Evolutionary conservation across 2,329 filamentous ascomycete species (phyloP), one percentile per base, ranked within the genome.

Genomic region (Scedosporium boydii): DNA sequence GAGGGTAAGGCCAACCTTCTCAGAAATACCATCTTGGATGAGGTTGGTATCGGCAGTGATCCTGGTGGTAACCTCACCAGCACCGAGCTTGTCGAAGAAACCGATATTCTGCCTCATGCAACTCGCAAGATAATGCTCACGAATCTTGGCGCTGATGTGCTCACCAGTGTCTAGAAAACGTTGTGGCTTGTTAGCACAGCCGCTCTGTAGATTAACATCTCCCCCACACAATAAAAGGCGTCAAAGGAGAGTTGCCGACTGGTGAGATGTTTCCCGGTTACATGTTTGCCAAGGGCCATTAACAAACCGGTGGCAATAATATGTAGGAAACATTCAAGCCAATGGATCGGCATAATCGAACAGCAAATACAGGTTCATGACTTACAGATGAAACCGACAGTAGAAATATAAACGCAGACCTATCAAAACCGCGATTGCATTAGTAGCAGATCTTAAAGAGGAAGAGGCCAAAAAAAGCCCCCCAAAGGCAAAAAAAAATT

Each of bases 1-100:
- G 62, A 96, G 72, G 0, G 90, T 92, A 66, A 96, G 77, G 14
- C 86, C 87, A 55, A 96, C 83, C 77, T 96, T 96, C 74, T 96
- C 91, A 0, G 91, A 96, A 56, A 99, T 91, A 63, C 92, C 93
- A 67, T 96, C 93, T 73, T 97, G 93, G 62, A 98, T 88, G 61
- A 96, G 79, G 70, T 96, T 97, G 55, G 91, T 96, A 73, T 98
- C 93, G 10, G 93, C 88, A 0, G 93, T 98, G 68, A 97, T 96
- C 66, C 93, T 87, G 1, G 93, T 96, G 0, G 93, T 96, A 64
- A 98, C 90, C 75, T 97, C 95, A 63, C 93, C 93, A 41, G 92
- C 89, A 60, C 93, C 93, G 14, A 96, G 82, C 70, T 95, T 95
- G 74, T 98, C 95, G 75, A 96, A 96, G 74, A 91, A 96, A 56